Percentiles rank a stretch among this genome's conserved stretches.
Evolutionary conservation across 305 asterid species (phyloP).

Genomic region (Fraxinus ornus): DNA sequence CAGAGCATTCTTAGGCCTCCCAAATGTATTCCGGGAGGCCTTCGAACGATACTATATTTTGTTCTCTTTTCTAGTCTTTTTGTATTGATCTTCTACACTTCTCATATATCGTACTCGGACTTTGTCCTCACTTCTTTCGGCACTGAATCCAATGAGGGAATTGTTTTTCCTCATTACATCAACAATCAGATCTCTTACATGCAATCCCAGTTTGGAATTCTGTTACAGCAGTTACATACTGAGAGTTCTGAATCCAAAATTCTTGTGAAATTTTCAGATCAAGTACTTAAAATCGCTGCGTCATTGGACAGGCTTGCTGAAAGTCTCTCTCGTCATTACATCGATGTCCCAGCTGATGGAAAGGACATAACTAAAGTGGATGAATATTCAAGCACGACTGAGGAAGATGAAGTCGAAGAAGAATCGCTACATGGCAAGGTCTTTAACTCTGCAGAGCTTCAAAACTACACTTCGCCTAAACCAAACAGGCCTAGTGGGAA

Average conservation of each 20-base stretch:
- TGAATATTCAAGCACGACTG: not conserved
- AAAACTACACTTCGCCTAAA: not conserved
- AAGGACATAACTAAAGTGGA: not conserved
- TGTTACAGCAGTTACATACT: not conserved
- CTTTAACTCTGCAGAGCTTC: not conserved
- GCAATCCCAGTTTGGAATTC: not conserved
- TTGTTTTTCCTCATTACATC: not conserved
- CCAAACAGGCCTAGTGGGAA: not conserved
- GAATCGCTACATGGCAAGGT: not conserved
- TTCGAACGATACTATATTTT: not conserved
- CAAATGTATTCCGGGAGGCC: not conserved
- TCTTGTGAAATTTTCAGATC: not conserved
- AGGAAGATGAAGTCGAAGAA: not conserved
- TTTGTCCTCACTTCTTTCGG: not conserved
- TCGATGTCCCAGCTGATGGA: not conserved
- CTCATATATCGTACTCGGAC: not conserved
- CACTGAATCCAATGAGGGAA: not conserved
- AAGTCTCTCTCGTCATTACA: not conserved
- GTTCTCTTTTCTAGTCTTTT: not conserved
- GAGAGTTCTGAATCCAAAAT: not conserved
- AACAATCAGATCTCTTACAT: not conserved
- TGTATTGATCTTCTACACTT: not conserved
- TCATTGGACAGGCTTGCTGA: not conserved
- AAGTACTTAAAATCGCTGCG: not conserved
- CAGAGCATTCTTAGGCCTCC: not conserved